Evolutionary conservation across 805 yeast genomes (phyloP), one percentile per base, ranked within the genome.

Genomic region (Yarrowia sp.): DNA sequence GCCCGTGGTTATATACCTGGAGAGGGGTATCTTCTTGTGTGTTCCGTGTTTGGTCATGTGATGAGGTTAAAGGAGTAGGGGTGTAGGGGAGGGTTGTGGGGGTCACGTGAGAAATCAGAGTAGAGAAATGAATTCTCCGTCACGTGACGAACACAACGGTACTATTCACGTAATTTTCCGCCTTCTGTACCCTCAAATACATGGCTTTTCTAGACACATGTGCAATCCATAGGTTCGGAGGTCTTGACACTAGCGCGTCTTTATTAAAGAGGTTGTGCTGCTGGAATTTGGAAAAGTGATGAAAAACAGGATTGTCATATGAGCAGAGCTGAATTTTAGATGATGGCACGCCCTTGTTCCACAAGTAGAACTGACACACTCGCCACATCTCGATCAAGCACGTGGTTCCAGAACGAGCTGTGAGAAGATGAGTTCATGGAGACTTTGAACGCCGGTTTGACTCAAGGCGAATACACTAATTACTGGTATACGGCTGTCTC

Each of bases 201-300:
- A 8, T 22, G 2, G 8, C 8, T n/a, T 32, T 35, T 49, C 56
- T 16, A 36, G 56, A n/a, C 56, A 35, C 56, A 36, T 52, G 56
- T 11, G 15, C 9, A 36, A 52, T n/a, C 26, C 26, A 52, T 52
- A 52, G 56, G 56, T 16, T 36, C 22, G 14, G 2, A 16, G 40
- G 42, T 35, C 56, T n/a, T 35, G 42, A 35, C 56, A 16, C 56
- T 52, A 52, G 56, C 56, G 56, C 42, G 56, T 52, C 26, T 36
- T 16, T 52, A 52, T 35, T 11, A 10, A 35, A 26, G 53, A 48
- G 50, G 19, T 49, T 15, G 55, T 35, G 16, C 56, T 32, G 56
- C 41, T 52, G 22, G 10, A 9, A 38, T 11, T 38, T 26, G 35
- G 19, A 22, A 46, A 32, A 46, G 35, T 46, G 38, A 26, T 36